Percentiles rank a stretch among this genome's conserved stretches.
These are phyloP conservation scores for Apiospora aurea DNA, from an alignment of 2,329 filamentous ascomycete genomes.

Conservation along the genomic window DNA sequence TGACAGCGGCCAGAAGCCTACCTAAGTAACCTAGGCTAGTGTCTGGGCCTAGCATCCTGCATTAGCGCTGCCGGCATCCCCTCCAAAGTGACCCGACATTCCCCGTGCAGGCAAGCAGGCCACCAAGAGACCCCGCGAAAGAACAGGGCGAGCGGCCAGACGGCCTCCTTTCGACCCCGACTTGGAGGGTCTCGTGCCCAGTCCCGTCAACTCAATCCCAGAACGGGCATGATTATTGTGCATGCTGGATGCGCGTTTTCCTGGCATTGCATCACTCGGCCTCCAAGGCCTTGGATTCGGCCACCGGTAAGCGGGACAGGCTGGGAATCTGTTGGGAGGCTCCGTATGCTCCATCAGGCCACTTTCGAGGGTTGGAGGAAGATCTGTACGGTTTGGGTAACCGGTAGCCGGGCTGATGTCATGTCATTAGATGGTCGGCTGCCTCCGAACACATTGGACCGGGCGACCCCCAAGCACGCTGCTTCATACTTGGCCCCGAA, in stretches of 20 bases:
- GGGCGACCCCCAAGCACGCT: not conserved
- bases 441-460: not conserved
- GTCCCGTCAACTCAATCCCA: slow-evolving; percentile 6
- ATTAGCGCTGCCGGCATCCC: slow-evolving; percentile 9
- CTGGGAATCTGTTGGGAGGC: slow-evolving; percentile 5
- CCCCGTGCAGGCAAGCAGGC: not conserved
- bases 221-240: slow-evolving; percentile 1
- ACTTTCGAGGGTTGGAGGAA: not conserved
- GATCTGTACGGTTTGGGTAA: slow-evolving; percentile 6
- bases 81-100: slow-evolving; percentile 19
- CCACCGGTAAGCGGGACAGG: not conserved
- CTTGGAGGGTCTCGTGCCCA: slow-evolving; percentile 7
- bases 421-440: not conserved
- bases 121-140: not conserved
- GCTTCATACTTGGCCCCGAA: not conserved
- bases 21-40: not conserved
- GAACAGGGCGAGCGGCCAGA: slow-evolving; percentile 2
- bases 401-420: not conserved
- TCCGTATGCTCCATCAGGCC: not conserved
- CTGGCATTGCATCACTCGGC: not conserved
- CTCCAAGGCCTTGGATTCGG: not conserved
- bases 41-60: not conserved
- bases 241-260: not conserved
- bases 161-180: slow-evolving; percentile 2
- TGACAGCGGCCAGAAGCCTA: not conserved